Percentiles rank a stretch among this genome's conserved stretches.
Conservation (phyloP, 306 rosid species). For the Fragaria vesca region DNA sequence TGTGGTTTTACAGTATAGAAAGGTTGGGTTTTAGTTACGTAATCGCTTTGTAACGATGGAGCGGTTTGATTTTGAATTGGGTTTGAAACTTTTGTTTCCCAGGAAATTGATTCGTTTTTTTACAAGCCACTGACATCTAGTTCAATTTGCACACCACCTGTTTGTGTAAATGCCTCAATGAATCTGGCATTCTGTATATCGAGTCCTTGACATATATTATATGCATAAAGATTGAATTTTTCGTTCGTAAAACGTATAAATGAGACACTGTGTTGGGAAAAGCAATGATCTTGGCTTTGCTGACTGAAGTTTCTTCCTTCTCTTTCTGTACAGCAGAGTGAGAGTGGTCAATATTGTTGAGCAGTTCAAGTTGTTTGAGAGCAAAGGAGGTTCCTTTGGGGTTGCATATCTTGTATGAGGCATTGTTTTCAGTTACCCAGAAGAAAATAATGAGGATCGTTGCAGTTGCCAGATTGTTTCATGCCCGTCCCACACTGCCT, state of each 20-base stretch:
- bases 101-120: not conserved
- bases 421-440: slow-evolving; percentile 3
- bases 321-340: not conserved
- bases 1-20: not conserved
- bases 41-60: not conserved
- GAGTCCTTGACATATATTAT: not conserved
- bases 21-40: not conserved
- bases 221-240: not conserved
- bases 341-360: not conserved
- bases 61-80: not conserved
- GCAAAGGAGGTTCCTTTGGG: not conserved
- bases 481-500: not conserved
- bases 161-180: slow-evolving; percentile 16
- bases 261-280: not conserved
- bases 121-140: not conserved
- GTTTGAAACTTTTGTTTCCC: not conserved
- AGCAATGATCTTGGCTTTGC: not conserved
- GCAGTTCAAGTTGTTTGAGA: not conserved
- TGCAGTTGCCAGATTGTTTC: slow-evolving; percentile 21
- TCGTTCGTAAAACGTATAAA: not conserved
- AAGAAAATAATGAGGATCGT: slow-evolving; percentile 25
- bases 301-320: slow-evolving; percentile 11
- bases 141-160: not conserved
- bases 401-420: not conserved
- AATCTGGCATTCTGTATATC: not conserved